phyloP scores from a whole-genome alignment of 441 rosid genomes.

The Corymbia calophylla region DNA sequence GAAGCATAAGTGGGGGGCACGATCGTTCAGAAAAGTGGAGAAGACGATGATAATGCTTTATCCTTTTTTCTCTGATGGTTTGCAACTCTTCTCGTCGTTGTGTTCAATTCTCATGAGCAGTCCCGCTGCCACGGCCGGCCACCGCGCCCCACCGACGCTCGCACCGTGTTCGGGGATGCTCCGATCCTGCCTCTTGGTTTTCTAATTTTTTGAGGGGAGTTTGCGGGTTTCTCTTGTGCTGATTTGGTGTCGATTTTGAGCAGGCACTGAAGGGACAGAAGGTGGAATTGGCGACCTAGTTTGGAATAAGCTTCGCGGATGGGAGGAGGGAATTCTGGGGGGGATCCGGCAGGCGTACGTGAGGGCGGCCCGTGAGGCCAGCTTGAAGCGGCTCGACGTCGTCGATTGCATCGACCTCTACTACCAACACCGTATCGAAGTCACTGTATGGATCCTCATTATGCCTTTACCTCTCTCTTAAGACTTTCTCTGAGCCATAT shows the following conservation, averaged over 20 bases:
- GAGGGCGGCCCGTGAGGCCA: too few relatives aligned
- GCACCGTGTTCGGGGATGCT: background rate
- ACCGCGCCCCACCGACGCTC: background rate
- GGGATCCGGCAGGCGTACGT: too few relatives aligned
- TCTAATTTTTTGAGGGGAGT: background rate
- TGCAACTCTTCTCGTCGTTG: background rate
- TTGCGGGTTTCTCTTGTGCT: background rate
- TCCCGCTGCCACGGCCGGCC: background rate
- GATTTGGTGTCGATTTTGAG: background rate
- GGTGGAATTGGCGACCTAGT: too few relatives aligned
- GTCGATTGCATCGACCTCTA: too few relatives aligned
- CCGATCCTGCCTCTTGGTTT: too few relatives aligned
- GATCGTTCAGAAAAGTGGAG: background rate
- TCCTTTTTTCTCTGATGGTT: background rate
- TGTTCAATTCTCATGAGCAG: background rate
- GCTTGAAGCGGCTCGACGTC: too few relatives aligned
- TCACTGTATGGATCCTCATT: too few relatives aligned
- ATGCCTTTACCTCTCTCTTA: too few relatives aligned
- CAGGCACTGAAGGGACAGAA: background rate
- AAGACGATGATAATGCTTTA: background rate
- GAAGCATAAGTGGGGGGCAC: background rate
- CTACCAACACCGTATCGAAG: too few relatives aligned
- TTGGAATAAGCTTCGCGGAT: too few relatives aligned
- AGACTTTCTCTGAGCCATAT: too few relatives aligned
- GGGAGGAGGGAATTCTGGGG: too few relatives aligned